Conservation (phyloP, 441 rosid genomes). For the Pelargonium cotyledonis region DNA sequence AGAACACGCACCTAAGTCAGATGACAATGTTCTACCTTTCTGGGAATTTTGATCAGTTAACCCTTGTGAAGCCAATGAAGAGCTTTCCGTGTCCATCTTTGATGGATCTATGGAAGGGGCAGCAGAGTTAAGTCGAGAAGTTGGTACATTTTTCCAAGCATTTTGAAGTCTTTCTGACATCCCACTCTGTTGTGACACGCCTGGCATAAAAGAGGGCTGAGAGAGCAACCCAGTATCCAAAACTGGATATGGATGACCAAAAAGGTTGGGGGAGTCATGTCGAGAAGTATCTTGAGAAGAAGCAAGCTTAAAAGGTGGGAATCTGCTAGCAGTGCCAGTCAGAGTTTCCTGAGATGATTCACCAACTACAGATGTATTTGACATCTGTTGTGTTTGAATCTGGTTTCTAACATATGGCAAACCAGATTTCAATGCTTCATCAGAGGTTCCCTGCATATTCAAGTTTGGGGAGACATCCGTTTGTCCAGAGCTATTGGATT, state of each 20-base stretch:
- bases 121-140: conserved; percentile 34
- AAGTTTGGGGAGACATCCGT: conserved; percentile 20
- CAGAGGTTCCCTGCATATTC: conserved; percentile 33
- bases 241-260: conserved; percentile 40
- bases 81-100: conserved; percentile 31
- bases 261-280: conserved; percentile 21
- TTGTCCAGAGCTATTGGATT: conserved; percentile 26
- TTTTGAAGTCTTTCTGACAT: conserved; percentile 33
- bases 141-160: conserved; percentile 35
- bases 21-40: conserved; percentile 27
- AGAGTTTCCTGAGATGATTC: conserved; percentile 28
- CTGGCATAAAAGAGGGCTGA: conserved; percentile 31
- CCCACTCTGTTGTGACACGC: conserved; percentile 33
- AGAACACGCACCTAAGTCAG: conserved; percentile 32
- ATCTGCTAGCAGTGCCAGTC: conserved; percentile 21
- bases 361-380: conserved; percentile 29
- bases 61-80: conserved; percentile 31
- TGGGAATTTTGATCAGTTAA: conserved; percentile 32
- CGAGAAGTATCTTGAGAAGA: conserved; percentile 29
- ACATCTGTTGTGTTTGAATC: conserved; percentile 35
- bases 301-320: conserved; percentile 20
- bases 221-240: conserved; percentile 34
- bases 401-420: conserved; percentile 41
- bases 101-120: conserved; percentile 28
- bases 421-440: conserved; percentile 27